phyloP scores from a whole-genome alignment of 2,329 filamentous ascomycete genomes.

The Colletotrichum nymphaeae region DNA sequence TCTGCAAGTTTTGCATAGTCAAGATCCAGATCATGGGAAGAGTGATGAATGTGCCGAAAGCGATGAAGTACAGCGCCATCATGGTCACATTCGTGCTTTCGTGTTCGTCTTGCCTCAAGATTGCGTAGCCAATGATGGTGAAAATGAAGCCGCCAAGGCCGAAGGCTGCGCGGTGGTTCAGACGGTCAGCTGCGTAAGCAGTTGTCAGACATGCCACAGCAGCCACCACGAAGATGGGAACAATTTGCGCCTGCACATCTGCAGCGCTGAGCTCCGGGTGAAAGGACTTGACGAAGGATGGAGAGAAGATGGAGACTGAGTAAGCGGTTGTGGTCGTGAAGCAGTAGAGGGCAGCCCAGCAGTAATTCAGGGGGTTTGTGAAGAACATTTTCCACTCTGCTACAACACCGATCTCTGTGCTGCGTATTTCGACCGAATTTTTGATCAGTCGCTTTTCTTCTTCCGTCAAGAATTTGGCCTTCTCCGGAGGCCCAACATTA shows the following conservation, averaged over 20 bases:
- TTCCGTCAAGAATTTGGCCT: conserved; percentile 33
- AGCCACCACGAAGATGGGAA: conserved; percentile 37
- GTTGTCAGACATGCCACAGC: conserved; percentile 29
- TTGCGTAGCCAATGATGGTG: conserved; percentile 33
- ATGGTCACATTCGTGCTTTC: conserved; percentile 26
- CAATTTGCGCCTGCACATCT: conserved; percentile 34
- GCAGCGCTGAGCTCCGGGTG: conserved; percentile 27
- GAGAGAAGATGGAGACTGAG: conserved; percentile 37
- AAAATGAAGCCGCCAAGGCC: conserved; percentile 31
- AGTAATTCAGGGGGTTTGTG: conserved; percentile 36
- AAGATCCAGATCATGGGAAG: conserved; percentile 37
- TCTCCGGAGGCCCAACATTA: conserved; percentile 32
- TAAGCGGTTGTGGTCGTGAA: conserved; percentile 37
- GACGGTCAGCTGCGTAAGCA: conserved; percentile 29
- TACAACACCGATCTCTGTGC: conserved; percentile 1
- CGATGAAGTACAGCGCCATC: conserved; percentile 37
- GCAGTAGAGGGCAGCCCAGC: conserved; percentile 34
- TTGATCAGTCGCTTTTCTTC: conserved; percentile 25
- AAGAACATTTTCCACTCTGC: conserved; percentile 36
- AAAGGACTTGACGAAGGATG: conserved; percentile 36
- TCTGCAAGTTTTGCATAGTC: conserved; percentile 34
- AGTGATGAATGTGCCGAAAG: conserved; percentile 33
- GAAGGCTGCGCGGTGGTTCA: conserved; percentile 36
- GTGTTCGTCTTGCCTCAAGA: conserved; percentile 1
- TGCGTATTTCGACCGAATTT: conserved; percentile 14